Conservation (phyloP, 2,329 filamentous ascomycete species). For the Aspergillus cejpii region DNA sequence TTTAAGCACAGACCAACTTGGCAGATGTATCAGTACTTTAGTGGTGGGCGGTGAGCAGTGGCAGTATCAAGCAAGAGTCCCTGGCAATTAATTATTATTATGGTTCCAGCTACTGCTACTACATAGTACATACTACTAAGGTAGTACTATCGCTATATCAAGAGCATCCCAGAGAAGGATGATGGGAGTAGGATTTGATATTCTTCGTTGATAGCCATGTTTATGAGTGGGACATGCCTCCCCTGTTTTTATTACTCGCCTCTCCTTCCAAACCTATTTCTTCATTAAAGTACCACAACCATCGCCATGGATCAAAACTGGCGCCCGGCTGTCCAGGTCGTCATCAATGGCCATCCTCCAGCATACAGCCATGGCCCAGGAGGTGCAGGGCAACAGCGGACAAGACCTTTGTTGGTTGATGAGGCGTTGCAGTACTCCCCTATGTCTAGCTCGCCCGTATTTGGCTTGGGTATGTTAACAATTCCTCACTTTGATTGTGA, state of each 20-base stretch:
- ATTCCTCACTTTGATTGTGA: slow-evolving; percentile 9
- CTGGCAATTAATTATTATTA: slow-evolving; percentile 23
- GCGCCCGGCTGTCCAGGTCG: slow-evolving; percentile 38
- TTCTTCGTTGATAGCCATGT: slow-evolving; percentile 29
- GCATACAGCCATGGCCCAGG: slow-evolving; percentile 21
- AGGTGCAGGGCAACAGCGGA: slow-evolving; percentile 24
- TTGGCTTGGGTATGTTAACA: slow-evolving; percentile 37
- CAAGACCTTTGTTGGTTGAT: slow-evolving; percentile 40
- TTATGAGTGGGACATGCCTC: slow-evolving; percentile 27
- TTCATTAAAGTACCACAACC: slow-evolving; percentile 18
- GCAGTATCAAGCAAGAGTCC: slow-evolving; percentile 21
- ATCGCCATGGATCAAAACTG: slow-evolving; percentile 38
- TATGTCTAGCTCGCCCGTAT: slow-evolving; percentile 45
- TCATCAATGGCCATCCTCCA: slow-evolving; percentile 35
- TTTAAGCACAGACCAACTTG: slow-evolving; percentile 5
- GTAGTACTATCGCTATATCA: slow-evolving; percentile 1
- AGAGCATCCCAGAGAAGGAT: slow-evolving; percentile 6
- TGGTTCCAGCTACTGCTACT: slow-evolving; percentile 7
- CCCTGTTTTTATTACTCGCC: slow-evolving; percentile 16
- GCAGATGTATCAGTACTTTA: slow-evolving; percentile 12
- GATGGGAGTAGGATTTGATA: slow-evolving; percentile 12
- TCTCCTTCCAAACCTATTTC: slow-evolving; percentile 18
- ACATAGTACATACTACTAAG: no score
- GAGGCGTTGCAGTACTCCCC: slow-evolving; percentile 46
- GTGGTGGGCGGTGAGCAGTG: slow-evolving; percentile 23